Base-by-base conservation (phyloP, 2,329 filamentous ascomycete genomes). In the Aspergillus phoenicis region DNA sequence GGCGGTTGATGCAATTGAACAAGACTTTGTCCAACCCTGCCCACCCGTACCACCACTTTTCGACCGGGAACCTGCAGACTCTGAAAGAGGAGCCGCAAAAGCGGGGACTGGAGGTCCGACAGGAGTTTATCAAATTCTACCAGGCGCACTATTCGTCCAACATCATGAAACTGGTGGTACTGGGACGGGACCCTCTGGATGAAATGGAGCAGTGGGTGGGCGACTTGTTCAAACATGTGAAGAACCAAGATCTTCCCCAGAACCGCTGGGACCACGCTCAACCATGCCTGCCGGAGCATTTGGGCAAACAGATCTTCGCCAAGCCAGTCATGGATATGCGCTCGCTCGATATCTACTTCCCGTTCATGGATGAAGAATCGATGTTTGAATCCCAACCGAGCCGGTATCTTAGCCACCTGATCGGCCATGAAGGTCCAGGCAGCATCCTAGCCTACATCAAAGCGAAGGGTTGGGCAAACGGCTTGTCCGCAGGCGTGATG, bases 91-190 rank as follows among this genome's bases (percentile, higher is more conserved):
- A 89, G 5, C 93, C 93, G 1, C 87, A 95, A 72, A 85, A 87
- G 48, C 82, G 87, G 52, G 92, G 92, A 4, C 85, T 97, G 68
- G 91, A 95, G 74, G 91, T 97, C 26, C 86, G 93, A 52, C 89
- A 92, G 67, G 93, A 93, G 75, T 97, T 97, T 73, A 96, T 97
- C 66, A 89, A 93, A 65, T 97, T 97, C 71, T 91, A 97, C 74
- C 86, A 88, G 64, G 90, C 88, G 71, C 89, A 96, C 72, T 97
- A 97, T 77, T 97, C 93, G 1, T 91, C 93, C 61, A 97, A 97
- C 72, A 85, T 88, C 41, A 97, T 97, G 91, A 97, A 96, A 82
- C 82, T 97, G 53, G 92, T 93, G 39, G 87, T 97, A 4, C 78
- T 97, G 22, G 93, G 93, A 0, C 85, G 89, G 54, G 93, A 97